phyloP scores from a whole-genome alignment of 2,329 filamentous ascomycete species.

The Polychaeton citri region DNA sequence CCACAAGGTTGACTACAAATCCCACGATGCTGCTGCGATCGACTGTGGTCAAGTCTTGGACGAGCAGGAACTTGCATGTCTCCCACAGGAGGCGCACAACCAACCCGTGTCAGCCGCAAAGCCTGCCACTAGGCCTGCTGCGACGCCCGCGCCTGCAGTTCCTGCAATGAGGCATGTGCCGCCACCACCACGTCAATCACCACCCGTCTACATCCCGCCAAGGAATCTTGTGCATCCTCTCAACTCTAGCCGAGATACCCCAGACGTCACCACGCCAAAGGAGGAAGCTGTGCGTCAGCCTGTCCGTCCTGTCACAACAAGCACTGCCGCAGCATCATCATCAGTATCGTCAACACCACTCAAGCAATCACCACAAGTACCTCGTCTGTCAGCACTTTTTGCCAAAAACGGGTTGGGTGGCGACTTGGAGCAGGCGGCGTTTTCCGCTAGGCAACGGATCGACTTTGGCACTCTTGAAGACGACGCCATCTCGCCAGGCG shows the following conservation, averaged over 20 bases:
- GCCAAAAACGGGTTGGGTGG: slow-evolving; percentile 30
- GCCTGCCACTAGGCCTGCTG: neutral
- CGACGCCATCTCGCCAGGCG: slow-evolving; percentile 4
- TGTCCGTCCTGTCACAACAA: neutral
- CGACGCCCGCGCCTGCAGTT: neutral
- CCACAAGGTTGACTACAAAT: slow-evolving; percentile 86
- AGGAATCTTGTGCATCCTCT: neutral
- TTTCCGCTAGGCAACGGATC: slow-evolving; percentile 18
- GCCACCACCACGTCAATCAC: slow-evolving; percentile 5
- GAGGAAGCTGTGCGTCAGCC: slow-evolving; percentile 4
- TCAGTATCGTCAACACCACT: slow-evolving; percentile 11
- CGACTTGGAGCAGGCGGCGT: slow-evolving; percentile 18
- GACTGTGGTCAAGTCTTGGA: slow-evolving; percentile 77
- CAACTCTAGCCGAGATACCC: neutral
- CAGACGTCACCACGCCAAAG: slow-evolving; percentile 5
- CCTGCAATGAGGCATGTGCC: slow-evolving; percentile 1
- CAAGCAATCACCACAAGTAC: slow-evolving; percentile 26
- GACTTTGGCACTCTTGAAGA: slow-evolving; percentile 20
- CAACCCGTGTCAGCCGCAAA: slow-evolving; percentile 2
- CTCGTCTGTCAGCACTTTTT: slow-evolving; percentile 27
- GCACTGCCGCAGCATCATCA: slow-evolving; percentile 1
- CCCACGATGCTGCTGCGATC: slow-evolving; percentile 84
- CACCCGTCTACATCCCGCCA: slow-evolving; percentile 1
- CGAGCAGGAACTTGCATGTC: slow-evolving; percentile 38
- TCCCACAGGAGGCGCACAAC: slow-evolving; percentile 15